phyloP scores from a whole-genome alignment of 2,329 filamentous ascomycete genomes.

The Hymenoscyphus occultus region DNA sequence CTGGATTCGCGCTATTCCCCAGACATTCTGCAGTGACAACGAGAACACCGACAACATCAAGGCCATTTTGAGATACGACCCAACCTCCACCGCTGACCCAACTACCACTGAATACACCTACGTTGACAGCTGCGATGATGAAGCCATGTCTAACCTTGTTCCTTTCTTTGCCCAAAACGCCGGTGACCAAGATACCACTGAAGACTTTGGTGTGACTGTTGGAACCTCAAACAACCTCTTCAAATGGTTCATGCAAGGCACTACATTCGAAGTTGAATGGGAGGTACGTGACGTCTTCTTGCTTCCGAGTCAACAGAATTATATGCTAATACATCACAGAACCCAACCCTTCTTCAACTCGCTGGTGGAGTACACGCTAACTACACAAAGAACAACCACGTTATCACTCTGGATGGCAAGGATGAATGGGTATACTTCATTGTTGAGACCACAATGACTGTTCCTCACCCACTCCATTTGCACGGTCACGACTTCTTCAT shows the following conservation, averaged over 20 bases:
- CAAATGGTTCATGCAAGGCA: slow-evolving; percentile 46
- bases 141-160: slow-evolving; percentile 24
- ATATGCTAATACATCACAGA: background rate
- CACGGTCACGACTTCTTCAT: slow-evolving; percentile 16
- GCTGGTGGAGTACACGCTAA: slow-evolving; percentile 23
- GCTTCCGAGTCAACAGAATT: too few relatives aligned
- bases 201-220: slow-evolving; percentile 17
- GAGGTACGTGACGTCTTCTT: background rate
- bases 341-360: slow-evolving; percentile 25
- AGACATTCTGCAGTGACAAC: slow-evolving; percentile 7
- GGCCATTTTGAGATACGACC: slow-evolving; percentile 9
- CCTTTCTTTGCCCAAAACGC: slow-evolving; percentile 25
- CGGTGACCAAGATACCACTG: background rate
- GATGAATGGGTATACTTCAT: slow-evolving; percentile 11
- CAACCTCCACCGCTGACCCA: slow-evolving; percentile 6
- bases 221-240: slow-evolving; percentile 33
- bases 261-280: slow-evolving; percentile 38
- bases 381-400: slow-evolving; percentile 12
- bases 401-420: background rate
- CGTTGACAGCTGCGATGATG: slow-evolving; percentile 21
- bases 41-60: slow-evolving; percentile 8
- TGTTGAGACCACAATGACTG: slow-evolving; percentile 1
- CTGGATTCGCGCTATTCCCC: slow-evolving; percentile 47
- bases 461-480: slow-evolving; percentile 14
- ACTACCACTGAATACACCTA: slow-evolving; percentile 13